Evolutionary conservation across 306 rosid genomes (phyloP).

Genomic region (Senna tora): DNA sequence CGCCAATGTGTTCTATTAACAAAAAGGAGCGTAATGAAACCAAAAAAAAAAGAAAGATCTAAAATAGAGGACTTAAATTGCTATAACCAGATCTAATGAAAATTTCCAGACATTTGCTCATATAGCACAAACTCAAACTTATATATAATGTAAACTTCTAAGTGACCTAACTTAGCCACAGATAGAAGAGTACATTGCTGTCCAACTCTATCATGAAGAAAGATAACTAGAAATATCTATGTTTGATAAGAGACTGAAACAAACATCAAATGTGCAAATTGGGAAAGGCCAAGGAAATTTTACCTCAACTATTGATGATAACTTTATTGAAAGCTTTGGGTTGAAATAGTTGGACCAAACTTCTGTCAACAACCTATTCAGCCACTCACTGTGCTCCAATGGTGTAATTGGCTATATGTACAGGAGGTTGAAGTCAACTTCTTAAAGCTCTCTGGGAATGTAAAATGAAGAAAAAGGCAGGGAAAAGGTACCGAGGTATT

Average conservation of each 20-base stretch:
- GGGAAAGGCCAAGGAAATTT: slow-evolving; percentile 28
- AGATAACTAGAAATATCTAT: slow-evolving; percentile 12
- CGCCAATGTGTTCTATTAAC: too few relatives aligned
- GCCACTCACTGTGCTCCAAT: slow-evolving; percentile 88
- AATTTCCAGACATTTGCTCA: slow-evolving; percentile 7
- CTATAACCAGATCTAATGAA: slow-evolving; percentile 3
- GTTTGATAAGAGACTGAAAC: slow-evolving; percentile 7
- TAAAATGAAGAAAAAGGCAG: slow-evolving; percentile 21
- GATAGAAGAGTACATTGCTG: slow-evolving; percentile 19
- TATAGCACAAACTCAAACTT: slow-evolving; percentile 25
- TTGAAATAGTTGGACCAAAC: slow-evolving; percentile 67
- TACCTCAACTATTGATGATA: slow-evolving; percentile 79
- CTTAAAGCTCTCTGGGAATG: slow-evolving; percentile 28
- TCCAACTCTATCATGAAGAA: neutral
- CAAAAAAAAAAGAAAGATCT: neutral
- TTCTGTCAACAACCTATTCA: slow-evolving; percentile 73
- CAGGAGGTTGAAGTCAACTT: slow-evolving; percentile 33
- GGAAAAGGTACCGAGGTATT: slow-evolving; percentile 61
- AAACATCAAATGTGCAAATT: neutral
- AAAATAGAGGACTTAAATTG: neutral
- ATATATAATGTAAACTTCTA: slow-evolving; percentile 1
- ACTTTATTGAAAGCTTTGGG: slow-evolving; percentile 72
- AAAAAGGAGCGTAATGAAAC: neutral
- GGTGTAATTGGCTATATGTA: slow-evolving; percentile 72
- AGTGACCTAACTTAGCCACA: slow-evolving; percentile 7